Percentiles rank a stretch among this genome's conserved stretches.
Evolutionary conservation across 2,329 filamentous ascomycete genomes (phyloP).

Genomic region (Helminthosporium solani): DNA sequence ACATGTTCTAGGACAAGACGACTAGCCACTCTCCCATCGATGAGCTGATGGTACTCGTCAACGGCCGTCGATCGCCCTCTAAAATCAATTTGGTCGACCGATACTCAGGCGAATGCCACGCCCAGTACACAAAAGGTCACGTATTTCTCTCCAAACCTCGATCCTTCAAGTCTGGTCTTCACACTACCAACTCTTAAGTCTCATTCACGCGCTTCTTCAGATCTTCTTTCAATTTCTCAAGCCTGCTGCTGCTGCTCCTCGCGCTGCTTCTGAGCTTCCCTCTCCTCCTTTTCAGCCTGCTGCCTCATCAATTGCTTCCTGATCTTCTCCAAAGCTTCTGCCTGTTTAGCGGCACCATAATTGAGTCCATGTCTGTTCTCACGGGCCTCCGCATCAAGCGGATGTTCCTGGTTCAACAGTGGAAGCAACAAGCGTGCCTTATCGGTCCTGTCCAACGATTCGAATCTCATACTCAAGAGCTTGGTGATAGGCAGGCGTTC

Average conservation of each 20-base stretch:
- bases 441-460: slow-evolving; percentile 13
- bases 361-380: neutral
- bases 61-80: neutral
- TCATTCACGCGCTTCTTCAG: no score
- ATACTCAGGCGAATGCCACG: no score
- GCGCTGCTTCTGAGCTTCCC: no score
- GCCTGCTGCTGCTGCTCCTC: no score
- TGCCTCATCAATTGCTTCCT: neutral
- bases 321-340: slow-evolving; percentile 20
- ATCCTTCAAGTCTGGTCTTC: no score
- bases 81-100: no score
- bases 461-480: slow-evolving; percentile 13
- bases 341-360: slow-evolving; percentile 15
- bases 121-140: no score
- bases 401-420: slow-evolving; percentile 20
- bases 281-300: neutral
- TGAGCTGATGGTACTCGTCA: neutral
- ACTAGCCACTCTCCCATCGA: no score
- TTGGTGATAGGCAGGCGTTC: slow-evolving; percentile 10
- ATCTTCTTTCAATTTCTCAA: no score
- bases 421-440: slow-evolving; percentile 20
- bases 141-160: no score
- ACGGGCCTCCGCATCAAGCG: slow-evolving; percentile 8
- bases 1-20: neutral
- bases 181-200: no score